phyloP scores from a whole-genome alignment of 805 yeast species.

The Spathaspora girioi region DNA sequence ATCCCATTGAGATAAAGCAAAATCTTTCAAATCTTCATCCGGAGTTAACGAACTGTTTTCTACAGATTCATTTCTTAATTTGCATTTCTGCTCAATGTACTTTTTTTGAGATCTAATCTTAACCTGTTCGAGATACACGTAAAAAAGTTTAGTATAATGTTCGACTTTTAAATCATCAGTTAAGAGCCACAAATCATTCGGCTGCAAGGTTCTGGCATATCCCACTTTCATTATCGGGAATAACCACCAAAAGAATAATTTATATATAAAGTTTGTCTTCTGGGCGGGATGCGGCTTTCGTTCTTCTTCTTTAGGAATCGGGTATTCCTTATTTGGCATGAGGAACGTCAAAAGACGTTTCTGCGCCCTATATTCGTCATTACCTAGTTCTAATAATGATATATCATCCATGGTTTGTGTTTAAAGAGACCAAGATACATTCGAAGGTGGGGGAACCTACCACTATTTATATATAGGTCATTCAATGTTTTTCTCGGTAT shows the following conservation, averaged over 20 bases:
- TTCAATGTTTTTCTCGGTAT: neutral
- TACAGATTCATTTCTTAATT: constrained; percentile 15
- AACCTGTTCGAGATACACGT: constrained; percentile 2
- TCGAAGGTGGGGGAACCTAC: neutral
- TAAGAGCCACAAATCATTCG: constrained; percentile 48
- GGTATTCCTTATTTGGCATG: constrained; percentile 43
- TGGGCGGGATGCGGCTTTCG: constrained; percentile 40
- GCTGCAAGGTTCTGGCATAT: constrained; percentile 61
- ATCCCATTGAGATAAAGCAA: constrained; percentile 15
- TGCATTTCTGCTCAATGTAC: constrained; percentile 19
- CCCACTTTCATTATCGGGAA: constrained; percentile 58
- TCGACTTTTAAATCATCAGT: constrained; percentile 29
- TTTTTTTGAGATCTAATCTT: constrained; percentile 3
- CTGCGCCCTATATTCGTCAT: constrained; percentile 22
- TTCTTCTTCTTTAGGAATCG: constrained; percentile 47
- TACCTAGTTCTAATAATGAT: constrained; percentile 5
- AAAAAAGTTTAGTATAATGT: constrained; percentile 14
- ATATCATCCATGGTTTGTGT: neutral
- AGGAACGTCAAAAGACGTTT: constrained; percentile 46
- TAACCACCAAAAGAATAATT: constrained; percentile 60
- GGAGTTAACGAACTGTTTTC: constrained; percentile 14
- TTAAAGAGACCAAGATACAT: neutral
- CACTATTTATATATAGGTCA: neutral
- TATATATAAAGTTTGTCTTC: constrained; percentile 31
- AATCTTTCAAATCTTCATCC: constrained; percentile 24